phyloP scores from a whole-genome alignment of 2,329 filamentous ascomycete species.

The Gremmenia infestans region DNA sequence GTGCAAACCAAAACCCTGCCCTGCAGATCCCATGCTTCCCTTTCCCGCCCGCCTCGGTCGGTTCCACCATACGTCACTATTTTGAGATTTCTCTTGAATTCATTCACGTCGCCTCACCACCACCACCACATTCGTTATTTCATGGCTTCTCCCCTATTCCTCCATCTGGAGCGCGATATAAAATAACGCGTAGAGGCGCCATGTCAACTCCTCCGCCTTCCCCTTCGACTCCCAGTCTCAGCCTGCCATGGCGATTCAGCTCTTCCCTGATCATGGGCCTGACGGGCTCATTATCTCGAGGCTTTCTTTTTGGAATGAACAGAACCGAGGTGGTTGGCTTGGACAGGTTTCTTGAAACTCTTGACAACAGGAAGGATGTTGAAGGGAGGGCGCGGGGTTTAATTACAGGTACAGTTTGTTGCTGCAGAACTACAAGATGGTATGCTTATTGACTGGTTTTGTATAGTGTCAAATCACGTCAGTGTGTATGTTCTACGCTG shows the following conservation, averaged over 20 bases:
- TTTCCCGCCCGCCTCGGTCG: background rate
- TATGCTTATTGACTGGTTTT: conserved; percentile 3
- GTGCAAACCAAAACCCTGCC: background rate
- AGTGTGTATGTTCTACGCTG: conserved; percentile 65
- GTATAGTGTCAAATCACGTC: conserved; percentile 76
- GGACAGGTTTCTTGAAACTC: conserved; percentile 65
- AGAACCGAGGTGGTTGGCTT: conserved; percentile 72
- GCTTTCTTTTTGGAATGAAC: conserved; percentile 72
- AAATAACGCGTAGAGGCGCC: conserved; percentile 16
- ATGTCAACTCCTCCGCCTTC: conserved; percentile 13
- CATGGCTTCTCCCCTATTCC: conserved; percentile 9
- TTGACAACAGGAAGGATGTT: conserved; percentile 68
- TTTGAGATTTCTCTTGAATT: background rate
- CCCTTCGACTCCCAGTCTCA: conserved; percentile 17
- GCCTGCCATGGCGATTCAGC: conserved; percentile 62
- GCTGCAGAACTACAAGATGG: background rate
- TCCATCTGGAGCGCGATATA: conserved; percentile 12
- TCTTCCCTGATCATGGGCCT: conserved; percentile 73
- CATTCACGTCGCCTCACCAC: background rate
- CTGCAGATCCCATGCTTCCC: background rate
- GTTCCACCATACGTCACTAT: background rate
- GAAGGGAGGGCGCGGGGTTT: conserved; percentile 67
- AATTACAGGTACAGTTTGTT: conserved; percentile 60
- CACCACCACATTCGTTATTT: conserved; percentile 6
- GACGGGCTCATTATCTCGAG: conserved; percentile 64